Conservation (phyloP, 2,329 filamentous ascomycete genomes). For the Daldinia sp. region DNA sequence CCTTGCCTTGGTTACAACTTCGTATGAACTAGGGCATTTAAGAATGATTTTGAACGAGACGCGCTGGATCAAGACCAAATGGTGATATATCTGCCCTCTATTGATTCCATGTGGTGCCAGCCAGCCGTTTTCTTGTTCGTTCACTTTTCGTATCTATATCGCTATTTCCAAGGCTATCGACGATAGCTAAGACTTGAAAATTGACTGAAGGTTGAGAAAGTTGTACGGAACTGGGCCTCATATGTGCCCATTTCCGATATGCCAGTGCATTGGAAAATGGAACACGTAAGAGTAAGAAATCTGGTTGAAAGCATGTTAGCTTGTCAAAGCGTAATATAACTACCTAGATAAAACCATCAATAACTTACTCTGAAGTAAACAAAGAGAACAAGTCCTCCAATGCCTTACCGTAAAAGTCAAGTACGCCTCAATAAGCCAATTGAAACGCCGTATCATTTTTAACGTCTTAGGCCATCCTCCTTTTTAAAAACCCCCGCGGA, state of each 20-base stretch:
- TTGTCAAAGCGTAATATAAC: not conserved
- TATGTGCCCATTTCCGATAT: not conserved
- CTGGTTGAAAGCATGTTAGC: not conserved
- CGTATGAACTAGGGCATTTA: not conserved
- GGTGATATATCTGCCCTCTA: not conserved
- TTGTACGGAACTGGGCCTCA: not conserved
- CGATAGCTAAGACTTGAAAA: not conserved
- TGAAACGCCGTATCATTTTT: not conserved
- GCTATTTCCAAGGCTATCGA: not conserved
- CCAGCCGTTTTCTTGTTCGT: constrained; percentile 1
- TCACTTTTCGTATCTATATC: not conserved
- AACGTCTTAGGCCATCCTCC: not conserved
- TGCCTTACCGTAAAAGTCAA: not conserved
- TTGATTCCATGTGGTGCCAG: not conserved
- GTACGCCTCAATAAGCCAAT: not conserved
- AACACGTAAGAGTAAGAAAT: not conserved
- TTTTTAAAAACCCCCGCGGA: not conserved
- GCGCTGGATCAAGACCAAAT: not conserved
- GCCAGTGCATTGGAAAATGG: not conserved
- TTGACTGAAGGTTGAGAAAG: not conserved
- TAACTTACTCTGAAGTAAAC: not conserved
- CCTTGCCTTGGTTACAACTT: not conserved
- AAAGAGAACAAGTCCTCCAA: not conserved
- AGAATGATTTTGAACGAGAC: not conserved
- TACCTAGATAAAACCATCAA: not conserved